Evolutionary conservation across 352 stramenopile species (phyloP).

Genomic region (Phytophthora sansomeana): DNA sequence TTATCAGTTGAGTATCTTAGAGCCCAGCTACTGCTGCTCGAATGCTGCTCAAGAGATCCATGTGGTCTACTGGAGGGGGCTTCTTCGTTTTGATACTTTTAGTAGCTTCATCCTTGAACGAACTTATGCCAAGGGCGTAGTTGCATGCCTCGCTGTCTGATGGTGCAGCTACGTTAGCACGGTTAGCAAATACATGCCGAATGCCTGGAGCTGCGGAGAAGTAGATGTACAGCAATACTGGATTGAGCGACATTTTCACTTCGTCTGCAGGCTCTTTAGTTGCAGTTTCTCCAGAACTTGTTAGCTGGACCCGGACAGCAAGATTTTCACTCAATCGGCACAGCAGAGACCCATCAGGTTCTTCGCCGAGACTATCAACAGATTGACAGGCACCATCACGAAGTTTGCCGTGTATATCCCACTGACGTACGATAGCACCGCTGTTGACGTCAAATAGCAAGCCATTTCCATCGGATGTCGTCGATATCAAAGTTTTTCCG

Average conservation of each 20-base stretch:
- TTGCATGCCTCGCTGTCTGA: constrained; percentile 38
- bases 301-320: constrained; percentile 47
- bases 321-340: constrained; percentile 61
- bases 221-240: constrained; percentile 56
- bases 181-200: constrained; percentile 58
- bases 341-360: constrained; percentile 55
- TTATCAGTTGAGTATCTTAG: constrained; percentile 10
- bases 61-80: constrained; percentile 26
- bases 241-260: constrained; percentile 19
- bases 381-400: constrained; percentile 51
- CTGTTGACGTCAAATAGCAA: constrained; percentile 60
- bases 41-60: constrained; percentile 49
- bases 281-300: not conserved
- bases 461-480: constrained; percentile 66
- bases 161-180: constrained; percentile 42
- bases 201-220: constrained; percentile 50
- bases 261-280: not conserved
- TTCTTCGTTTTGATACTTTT: constrained; percentile 20
- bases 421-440: constrained; percentile 62
- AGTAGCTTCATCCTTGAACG: constrained; percentile 9
- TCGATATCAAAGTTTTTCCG: constrained; percentile 78
- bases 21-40: constrained; percentile 54
- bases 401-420: constrained; percentile 51
- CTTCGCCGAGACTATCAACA: constrained; percentile 39
- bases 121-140: constrained; percentile 48